A percentile compares a stretch with the other conserved stretches of the same genome.
phyloP scores from a whole-genome alignment of 768 basidiomycete species.

The Cystobasidium ongulense region DNA sequence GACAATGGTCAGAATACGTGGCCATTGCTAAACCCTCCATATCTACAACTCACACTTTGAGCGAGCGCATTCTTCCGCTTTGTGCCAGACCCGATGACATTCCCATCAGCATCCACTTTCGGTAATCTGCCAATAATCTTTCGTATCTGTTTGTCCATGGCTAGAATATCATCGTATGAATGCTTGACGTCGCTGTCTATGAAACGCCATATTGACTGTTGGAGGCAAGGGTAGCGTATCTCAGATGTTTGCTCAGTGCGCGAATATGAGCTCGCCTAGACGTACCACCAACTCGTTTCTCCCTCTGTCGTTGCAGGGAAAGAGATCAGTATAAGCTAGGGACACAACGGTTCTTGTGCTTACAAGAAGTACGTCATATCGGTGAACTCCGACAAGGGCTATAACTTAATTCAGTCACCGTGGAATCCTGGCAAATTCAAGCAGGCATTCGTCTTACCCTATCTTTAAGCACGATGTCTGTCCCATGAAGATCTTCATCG shows the following conservation, averaged over 20 bases:
- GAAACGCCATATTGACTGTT: conserved; percentile 1
- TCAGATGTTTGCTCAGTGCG: too few relatives aligned
- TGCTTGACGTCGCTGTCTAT: conserved; percentile 14
- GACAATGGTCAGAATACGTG: neutral
- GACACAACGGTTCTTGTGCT: neutral
- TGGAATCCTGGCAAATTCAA: too few relatives aligned
- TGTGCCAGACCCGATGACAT: neutral
- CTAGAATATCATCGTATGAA: conserved; percentile 8
- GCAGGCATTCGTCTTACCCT: neutral
- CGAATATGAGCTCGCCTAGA: neutral
- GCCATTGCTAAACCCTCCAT: neutral
- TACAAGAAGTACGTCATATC: conserved; percentile 2
- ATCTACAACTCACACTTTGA: neutral
- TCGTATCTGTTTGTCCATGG: neutral
- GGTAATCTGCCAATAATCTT: neutral
- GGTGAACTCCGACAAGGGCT: neutral
- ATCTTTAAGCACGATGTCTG: neutral
- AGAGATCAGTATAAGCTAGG: neutral
- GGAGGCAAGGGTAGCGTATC: neutral
- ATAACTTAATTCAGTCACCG: too few relatives aligned
- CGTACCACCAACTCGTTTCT: conserved; percentile 1
- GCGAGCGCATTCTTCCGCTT: neutral
- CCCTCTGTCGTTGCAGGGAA: neutral
- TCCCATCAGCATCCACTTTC: neutral
- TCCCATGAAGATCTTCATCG: neutral